Evolutionary conservation across 106 monocot species (phyloP).

Genomic region (Dendrobium chrysotoxum): DNA sequence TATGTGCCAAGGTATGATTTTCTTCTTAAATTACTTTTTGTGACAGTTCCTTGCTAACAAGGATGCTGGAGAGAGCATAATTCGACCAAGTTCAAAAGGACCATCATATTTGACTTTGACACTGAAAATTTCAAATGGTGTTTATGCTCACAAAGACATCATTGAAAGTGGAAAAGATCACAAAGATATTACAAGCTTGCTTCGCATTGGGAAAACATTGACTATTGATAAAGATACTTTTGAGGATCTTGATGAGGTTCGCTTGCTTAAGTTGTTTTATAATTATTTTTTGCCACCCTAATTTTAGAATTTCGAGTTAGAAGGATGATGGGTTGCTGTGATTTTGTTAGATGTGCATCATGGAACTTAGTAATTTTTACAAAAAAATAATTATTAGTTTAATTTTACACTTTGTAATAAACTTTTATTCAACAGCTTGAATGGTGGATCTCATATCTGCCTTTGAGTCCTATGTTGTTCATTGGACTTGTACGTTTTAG

Average conservation of each 20-base stretch:
- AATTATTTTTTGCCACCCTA: not conserved
- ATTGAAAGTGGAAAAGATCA: slow-evolving; percentile 88
- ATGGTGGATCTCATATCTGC: not conserved
- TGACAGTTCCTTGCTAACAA: slow-evolving; percentile 83
- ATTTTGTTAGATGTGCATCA: not conserved
- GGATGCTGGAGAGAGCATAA: slow-evolving; percentile 84
- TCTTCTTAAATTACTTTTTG: slow-evolving; percentile 2
- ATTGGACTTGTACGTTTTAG: no score
- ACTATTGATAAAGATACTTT: slow-evolving; percentile 79
- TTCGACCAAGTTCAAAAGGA: slow-evolving; percentile 86
- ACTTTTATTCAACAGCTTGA: not conserved
- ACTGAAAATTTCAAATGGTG: slow-evolving; percentile 83
- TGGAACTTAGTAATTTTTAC: not conserved
- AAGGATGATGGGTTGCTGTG: not conserved
- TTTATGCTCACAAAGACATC: slow-evolving; percentile 96
- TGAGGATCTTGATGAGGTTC: slow-evolving; percentile 98
- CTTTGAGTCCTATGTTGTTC: not conserved
- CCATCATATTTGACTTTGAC: slow-evolving; percentile 90
- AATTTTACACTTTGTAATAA: not conserved
- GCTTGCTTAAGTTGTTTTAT: not conserved
- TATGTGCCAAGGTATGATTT: not conserved
- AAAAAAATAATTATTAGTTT: no score
- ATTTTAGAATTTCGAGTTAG: not conserved
- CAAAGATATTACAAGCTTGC: slow-evolving; percentile 92
- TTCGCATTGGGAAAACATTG: slow-evolving; percentile 89